phyloP scores from a whole-genome alignment of 1,284 basidiomycete genomes.

The Sanguinoderma infundibulare region DNA sequence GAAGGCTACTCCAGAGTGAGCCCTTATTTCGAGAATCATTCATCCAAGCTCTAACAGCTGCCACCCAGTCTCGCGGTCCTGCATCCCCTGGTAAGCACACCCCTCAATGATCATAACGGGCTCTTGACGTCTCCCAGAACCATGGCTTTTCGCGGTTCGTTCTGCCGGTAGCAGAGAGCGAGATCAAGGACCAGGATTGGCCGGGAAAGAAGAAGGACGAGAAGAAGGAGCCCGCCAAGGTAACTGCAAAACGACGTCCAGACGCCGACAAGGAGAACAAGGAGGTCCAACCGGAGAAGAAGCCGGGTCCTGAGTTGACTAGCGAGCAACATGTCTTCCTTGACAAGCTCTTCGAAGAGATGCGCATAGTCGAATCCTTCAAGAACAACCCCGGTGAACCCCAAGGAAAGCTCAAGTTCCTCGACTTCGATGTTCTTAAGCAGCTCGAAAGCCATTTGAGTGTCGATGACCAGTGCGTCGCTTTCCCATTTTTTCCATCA shows the following conservation, averaged over 20 bases:
- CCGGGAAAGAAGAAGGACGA: constrained; percentile 13
- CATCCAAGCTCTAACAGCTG: too few relatives aligned
- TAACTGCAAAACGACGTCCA: neutral
- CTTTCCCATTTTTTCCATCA: neutral
- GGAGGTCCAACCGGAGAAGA: neutral
- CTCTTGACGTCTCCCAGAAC: too few relatives aligned
- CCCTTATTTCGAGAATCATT: neutral
- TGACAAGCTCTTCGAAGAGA: constrained; percentile 18
- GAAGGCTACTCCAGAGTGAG: constrained; percentile 15
- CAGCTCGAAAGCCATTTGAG: constrained; percentile 28
- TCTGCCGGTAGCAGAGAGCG: constrained; percentile 23
- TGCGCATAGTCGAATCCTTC: constrained; percentile 15
- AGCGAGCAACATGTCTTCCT: constrained; percentile 6
- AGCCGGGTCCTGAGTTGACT: neutral
- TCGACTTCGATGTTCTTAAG: constrained; percentile 22
- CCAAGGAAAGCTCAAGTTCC: constrained; percentile 19
- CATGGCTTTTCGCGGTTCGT: constrained; percentile 31
- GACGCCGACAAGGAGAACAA: too few relatives aligned
- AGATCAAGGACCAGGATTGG: constrained; percentile 24
- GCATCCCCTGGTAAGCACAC: constrained; percentile 7
- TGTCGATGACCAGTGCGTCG: constrained; percentile 30
- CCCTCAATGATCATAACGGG: too few relatives aligned
- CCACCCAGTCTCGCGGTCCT: neutral
- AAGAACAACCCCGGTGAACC: constrained; percentile 21
- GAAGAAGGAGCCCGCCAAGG: neutral